These are phyloP conservation scores for Russula compacta DNA, from an alignment of 768 basidiomycete species.

Conservation along the genomic window DNA sequence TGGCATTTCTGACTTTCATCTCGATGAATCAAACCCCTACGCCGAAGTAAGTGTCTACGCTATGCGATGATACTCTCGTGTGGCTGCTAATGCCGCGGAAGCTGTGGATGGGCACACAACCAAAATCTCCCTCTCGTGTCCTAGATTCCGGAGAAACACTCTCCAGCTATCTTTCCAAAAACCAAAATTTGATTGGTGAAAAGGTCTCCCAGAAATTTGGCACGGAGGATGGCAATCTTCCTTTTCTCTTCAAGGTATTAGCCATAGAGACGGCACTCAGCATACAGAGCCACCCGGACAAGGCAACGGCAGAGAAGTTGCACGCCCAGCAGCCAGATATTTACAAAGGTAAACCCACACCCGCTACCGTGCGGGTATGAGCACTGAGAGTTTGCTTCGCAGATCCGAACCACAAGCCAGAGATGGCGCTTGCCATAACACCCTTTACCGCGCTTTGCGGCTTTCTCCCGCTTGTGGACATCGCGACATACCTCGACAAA, in stretches of 20 bases:
- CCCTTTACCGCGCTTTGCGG: conserved; percentile 88
- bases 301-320: conserved; percentile 55
- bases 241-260: conserved; percentile 89
- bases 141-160: conserved; percentile 37
- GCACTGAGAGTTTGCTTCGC: conserved; percentile 8
- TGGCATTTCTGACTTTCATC: conserved; percentile 50
- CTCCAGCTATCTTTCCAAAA: conserved; percentile 50
- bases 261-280: conserved; percentile 84
- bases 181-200: conserved; percentile 52
- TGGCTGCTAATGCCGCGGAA: conserved; percentile 26
- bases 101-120: conserved; percentile 99
- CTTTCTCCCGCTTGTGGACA: conserved; percentile 71
- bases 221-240: conserved; percentile 57
- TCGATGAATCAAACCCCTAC: conserved; percentile 71
- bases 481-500: conserved; percentile 53
- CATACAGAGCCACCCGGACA: conserved; percentile 90
- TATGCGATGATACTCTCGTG: neutral
- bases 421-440: conserved; percentile 96
- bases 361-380: neutral
- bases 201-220: conserved; percentile 23
- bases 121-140: conserved; percentile 55
- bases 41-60: conserved; percentile 63
- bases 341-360: conserved; percentile 68
- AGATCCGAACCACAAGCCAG: conserved; percentile 98
- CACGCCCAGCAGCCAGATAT: conserved; percentile 51